Base-by-base conservation (phyloP, 805 yeast species). In the Candida ovalis region DNA sequence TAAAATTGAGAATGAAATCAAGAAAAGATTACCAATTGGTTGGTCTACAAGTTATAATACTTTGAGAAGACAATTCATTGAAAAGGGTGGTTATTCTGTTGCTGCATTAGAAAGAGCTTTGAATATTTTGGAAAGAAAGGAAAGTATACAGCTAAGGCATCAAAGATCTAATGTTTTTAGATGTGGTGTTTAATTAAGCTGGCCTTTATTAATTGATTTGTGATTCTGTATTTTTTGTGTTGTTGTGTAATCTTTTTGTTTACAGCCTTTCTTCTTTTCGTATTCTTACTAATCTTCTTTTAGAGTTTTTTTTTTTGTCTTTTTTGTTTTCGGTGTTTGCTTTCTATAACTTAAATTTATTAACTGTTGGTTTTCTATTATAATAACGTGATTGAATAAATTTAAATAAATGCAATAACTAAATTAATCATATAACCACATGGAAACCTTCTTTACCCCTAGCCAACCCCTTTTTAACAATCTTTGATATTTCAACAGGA, bases 11-110 rank as follows among this genome's bases (percentile, higher is more conserved):
- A 82, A 78, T 43, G 96, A 89, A 64, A 76, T 94, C 57, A 82
- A 89, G 66, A 82, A 94, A 68, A 81, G 98, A 66, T 75, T 94
- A 55, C 97, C 98, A 15, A 84, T 94, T 53, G 99, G 99, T 19
- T 94, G 96, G 91, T 86, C 96, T 33, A 90, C 98, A 0, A 83
- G 92, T 17, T 88, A 88, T 65, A 81, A 79, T 55, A 89, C 96
- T 3, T 75, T 94, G 48, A 78, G 88, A 58, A 80, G 85, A 50
- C 97, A 92, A 69, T 86, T 91, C 64, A 88, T 86, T 18, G 84
- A 77, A 28, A 76, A 79, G 36, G 66, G 65, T 37, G 75, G 76
- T 48, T 84, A 78, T 56, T 74, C 84, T 27, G 80, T 81, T 44
- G 78, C 80, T 45, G 92, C 96, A 0, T 72, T 92, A 54, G 96